Evolutionary conservation across 2,329 filamentous ascomycete species (phyloP), one percentile per base, ranked within the genome.

Genomic region (Cladophialophora bantiana): DNA sequence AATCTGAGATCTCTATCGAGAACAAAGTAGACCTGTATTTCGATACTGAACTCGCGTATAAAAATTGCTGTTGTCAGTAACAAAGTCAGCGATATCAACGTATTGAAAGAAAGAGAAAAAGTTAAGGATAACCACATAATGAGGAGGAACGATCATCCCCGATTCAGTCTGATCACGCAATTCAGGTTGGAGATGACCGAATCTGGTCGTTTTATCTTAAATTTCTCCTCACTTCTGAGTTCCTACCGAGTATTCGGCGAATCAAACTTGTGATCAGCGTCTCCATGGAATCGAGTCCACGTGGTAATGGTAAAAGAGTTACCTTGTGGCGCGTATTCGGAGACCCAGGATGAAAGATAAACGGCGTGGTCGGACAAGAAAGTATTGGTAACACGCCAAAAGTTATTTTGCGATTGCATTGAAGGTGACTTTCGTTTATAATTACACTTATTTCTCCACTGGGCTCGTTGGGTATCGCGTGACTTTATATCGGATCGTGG

Each of bases 171-270:
- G 45, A 50, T 50, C 45, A 50, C 45, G 45, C 45, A 50, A 50
- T 50, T 20, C 45, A 26, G 12, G 45, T 50, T 50, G 45, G 45
- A 50, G 45, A 50, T 50, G 45, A 50, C 45, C 45, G 45, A 50
- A 50, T 50, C 3, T 20, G 20, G 45, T 20, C 26, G 18, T 50
- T 50, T 50, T 50, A 50, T 50, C 45, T 26, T 26, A 7, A 12
- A 50, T 20, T 50, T 50, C 45, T 50, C 45, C 45, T 26, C 45
- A 31, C 20, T 10, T 26, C 20, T 50, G 18, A 20, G 45, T 50
- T 12, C 18, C 18, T 12, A 50, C 18, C 45, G 18, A 50, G 3
- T 10, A 50, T 26, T 13, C 4, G 45, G 45, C 45, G 45, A 50
- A 50, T 50, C 4, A 50, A 20, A 13, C 20, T 26, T 1, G 45